Evolutionary conservation across 2,329 filamentous ascomycete species (phyloP), one percentile per base, ranked within the genome.

Genomic region (Pseudogymnoascus sp.): DNA sequence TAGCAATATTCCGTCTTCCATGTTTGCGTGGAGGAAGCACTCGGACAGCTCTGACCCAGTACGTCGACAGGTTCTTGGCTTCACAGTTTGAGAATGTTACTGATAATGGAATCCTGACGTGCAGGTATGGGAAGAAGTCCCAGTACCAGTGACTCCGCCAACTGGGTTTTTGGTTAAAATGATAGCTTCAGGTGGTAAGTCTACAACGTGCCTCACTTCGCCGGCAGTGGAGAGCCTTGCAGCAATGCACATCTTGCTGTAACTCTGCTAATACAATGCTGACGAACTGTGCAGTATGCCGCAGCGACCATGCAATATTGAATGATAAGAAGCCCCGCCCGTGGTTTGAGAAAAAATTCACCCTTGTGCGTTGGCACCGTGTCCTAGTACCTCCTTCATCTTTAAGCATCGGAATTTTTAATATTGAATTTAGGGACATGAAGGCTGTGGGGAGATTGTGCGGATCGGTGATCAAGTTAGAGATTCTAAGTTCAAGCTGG

Each of bases 11-110:
- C 66, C 67, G 6, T 48, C 60, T 56, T 69, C 69, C 2, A 74
- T 74, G 72, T 63, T 65, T 52, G 72, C 70, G 0, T 74, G 72
- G 72, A 67, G 69, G 37, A 72, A 72, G 61, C 68, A 73, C 55
- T 66, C 62, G 59, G 72, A 71, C 41, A 68, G 65, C 28, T 65
- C 65, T 1, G 62, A 66, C 13, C 68, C 69, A 13, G 65, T 69
- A 61, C 13, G 61, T 59, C n/a, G 3, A 28, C 23, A 5, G 41
- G 18, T 52, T 15, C n/a, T 12, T 15, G 18, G 55, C 23, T n/a
- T 23, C 30, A 37, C 33, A 7, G n/a, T 18, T 18, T 2, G 30
- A 30, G 9, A 12, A 6, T 30, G 23, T 52, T 15, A 12, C 41
- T 52, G 12, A 28, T 57, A 45, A 30, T 48, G 30, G 59, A 39